Evolutionary conservation across 257 asterid genomes (phyloP).

Genomic region (Knoxia roxburghii): DNA sequence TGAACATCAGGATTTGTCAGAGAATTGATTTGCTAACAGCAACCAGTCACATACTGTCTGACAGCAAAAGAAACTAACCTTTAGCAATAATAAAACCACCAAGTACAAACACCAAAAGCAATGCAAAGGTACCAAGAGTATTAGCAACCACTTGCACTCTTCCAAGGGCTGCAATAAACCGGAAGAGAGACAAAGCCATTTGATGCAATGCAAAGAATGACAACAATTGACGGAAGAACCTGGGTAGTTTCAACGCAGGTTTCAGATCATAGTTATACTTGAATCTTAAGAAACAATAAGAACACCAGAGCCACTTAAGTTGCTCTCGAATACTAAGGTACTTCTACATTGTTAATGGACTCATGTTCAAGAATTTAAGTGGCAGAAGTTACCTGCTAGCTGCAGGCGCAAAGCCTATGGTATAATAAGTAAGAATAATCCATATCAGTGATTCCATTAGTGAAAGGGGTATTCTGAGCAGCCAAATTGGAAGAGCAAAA

Average conservation of each 20-base stretch:
- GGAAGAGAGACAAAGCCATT: conserved; percentile 88
- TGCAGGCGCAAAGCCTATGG: conserved; percentile 89
- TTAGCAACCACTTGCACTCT: conserved; percentile 74
- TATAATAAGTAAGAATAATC: conserved; percentile 81
- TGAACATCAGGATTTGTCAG: neutral
- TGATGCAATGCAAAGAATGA: conserved; percentile 81
- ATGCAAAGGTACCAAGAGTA: conserved; percentile 77
- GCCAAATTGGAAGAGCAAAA: conserved; percentile 87
- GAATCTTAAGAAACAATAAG: neutral
- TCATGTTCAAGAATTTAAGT: neutral
- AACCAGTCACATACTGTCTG: neutral
- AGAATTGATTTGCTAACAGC: neutral
- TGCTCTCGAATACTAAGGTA: neutral
- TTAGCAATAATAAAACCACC: conserved; percentile 87
- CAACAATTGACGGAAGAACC: conserved; percentile 81
- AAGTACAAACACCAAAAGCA: conserved; percentile 81
- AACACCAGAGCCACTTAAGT: neutral
- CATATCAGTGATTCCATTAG: conserved; percentile 80
- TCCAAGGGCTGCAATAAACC: conserved; percentile 76
- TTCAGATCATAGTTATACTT: neutral
- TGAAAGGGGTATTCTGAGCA: conserved; percentile 76
- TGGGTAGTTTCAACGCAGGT: conserved; percentile 24
- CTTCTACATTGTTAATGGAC: neutral
- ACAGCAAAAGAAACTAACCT: conserved; percentile 39
- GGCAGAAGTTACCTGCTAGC: conserved; percentile 51